phyloP scores from a whole-genome alignment of 441 rosid genomes.

The Biscutella auriculata region DNA sequence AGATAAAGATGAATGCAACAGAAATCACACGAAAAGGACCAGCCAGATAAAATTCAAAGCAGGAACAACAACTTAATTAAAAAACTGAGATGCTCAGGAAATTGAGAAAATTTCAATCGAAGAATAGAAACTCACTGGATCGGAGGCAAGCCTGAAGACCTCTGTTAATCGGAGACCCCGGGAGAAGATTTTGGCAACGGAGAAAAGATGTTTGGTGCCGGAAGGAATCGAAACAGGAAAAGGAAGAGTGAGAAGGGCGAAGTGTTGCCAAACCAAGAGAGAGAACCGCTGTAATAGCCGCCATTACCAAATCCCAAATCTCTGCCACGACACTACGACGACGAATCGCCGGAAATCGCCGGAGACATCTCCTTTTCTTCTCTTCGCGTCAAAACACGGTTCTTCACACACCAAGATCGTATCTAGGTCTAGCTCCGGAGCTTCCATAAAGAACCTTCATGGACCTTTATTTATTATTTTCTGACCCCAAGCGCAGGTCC shows the following conservation, averaged over 20 bases:
- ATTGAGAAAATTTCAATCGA: neutral
- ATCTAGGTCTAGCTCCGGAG: too few relatives aligned
- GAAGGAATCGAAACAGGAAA: conserved; percentile 30
- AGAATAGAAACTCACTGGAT: conserved; percentile 27
- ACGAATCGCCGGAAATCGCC: too few relatives aligned
- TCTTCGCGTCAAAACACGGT: too few relatives aligned
- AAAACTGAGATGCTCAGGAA: too few relatives aligned
- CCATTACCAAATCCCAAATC: conserved; percentile 15
- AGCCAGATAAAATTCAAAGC: neutral
- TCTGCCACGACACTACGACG: neutral
- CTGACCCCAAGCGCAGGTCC: too few relatives aligned
- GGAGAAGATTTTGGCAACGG: conserved; percentile 13
- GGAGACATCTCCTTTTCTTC: too few relatives aligned
- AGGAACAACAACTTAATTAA: neutral
- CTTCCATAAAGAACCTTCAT: too few relatives aligned
- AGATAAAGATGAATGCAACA: too few relatives aligned
- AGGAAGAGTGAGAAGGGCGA: conserved; percentile 25
- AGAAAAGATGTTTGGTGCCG: conserved; percentile 28
- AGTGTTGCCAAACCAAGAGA: conserved; percentile 33
- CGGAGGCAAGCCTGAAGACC: conserved; percentile 39
- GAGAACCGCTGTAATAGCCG: conserved; percentile 32
- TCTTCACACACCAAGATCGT: too few relatives aligned
- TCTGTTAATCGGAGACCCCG: conserved; percentile 33
- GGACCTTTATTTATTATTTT: too few relatives aligned
- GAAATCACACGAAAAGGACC: too few relatives aligned